Conservation (phyloP, 169 alveolate species). For the Perkinsus chesapeaki region DNA sequence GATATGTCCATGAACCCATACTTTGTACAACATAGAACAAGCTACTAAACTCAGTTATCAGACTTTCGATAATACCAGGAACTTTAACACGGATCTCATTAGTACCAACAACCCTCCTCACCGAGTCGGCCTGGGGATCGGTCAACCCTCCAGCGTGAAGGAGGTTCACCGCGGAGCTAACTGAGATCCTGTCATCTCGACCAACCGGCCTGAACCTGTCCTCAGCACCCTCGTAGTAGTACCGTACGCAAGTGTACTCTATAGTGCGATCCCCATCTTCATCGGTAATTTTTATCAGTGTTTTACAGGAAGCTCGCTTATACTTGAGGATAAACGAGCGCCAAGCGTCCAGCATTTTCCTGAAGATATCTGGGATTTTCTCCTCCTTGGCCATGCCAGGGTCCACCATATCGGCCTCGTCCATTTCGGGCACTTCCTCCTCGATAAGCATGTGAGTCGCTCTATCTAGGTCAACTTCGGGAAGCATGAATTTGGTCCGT, state of each 20-base stretch:
- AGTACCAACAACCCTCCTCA: not conserved
- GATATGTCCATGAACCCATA: not conserved
- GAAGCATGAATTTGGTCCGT: not conserved
- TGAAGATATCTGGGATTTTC: not conserved
- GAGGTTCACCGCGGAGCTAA: not conserved
- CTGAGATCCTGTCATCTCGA: not conserved
- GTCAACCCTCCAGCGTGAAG: not conserved
- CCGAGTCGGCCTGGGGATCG: not conserved
- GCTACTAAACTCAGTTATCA: not conserved
- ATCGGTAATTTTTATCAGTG: not conserved
- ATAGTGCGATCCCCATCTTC: not conserved
- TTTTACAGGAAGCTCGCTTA: not conserved
- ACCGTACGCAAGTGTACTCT: not conserved
- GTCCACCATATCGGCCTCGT: not conserved
- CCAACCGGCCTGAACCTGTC: not conserved
- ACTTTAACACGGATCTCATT: not conserved
- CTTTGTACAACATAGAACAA: not conserved
- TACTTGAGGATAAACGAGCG: not conserved
- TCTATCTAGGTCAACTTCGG: not conserved
- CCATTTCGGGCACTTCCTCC: not conserved
- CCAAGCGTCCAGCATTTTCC: not conserved
- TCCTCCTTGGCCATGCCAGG: not conserved
- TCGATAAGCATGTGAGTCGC: not conserved
- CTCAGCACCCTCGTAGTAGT: not conserved
- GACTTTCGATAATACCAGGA: not conserved